Evolutionary conservation across 2,329 filamentous ascomycete species (phyloP).

Genomic region (Penicillium sclerotigenum): DNA sequence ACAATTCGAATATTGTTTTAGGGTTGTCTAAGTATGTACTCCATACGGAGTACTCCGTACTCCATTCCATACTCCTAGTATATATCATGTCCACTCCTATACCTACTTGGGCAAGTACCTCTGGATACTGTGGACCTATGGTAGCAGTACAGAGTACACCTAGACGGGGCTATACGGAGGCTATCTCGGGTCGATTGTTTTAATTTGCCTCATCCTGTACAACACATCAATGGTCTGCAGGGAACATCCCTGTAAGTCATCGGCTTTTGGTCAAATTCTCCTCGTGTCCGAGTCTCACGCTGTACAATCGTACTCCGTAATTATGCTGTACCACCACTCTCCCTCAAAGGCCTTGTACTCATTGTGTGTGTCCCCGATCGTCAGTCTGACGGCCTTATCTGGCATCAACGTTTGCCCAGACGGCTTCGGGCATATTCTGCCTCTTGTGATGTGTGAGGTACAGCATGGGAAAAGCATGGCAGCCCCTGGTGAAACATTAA

Average conservation of each 20-base stretch:
- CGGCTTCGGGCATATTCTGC: constrained; percentile 8
- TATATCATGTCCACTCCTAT: background rate
- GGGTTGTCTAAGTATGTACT: background rate
- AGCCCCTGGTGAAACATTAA: constrained; percentile 12
- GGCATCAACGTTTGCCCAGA: constrained; percentile 13
- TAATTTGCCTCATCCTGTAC: constrained; percentile 7
- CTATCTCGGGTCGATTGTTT: background rate
- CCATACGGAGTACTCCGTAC: no score
- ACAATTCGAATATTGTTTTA: background rate
- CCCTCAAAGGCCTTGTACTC: constrained; percentile 12
- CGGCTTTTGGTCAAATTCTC: constrained; percentile 3
- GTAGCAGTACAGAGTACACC: background rate
- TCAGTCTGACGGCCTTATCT: constrained; percentile 11
- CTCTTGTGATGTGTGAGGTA: background rate
- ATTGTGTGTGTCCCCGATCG: constrained; percentile 1
- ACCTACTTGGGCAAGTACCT: background rate
- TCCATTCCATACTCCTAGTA: no score
- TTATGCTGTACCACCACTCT: constrained; percentile 1
- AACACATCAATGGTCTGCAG: constrained; percentile 10
- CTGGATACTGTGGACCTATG: background rate
- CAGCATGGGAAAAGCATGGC: constrained; percentile 6
- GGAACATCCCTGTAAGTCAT: constrained; percentile 5
- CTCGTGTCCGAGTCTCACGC: constrained; percentile 6
- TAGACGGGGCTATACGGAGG: background rate
- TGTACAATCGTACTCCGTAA: background rate